Conservation (phyloP, 23 red algal species). For the Chondrus crispus region DNA sequence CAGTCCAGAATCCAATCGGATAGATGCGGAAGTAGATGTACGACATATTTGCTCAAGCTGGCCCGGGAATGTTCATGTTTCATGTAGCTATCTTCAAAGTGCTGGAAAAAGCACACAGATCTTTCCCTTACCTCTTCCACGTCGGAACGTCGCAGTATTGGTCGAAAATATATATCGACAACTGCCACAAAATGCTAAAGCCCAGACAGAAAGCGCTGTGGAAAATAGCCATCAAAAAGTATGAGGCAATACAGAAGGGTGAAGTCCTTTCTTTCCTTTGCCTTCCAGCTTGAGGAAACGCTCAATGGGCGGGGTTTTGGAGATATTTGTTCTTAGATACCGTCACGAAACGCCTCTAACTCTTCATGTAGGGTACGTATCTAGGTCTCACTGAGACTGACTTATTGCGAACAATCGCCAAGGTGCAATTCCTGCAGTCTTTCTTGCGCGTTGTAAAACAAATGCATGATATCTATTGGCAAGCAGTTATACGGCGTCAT, state of each 20-base stretch:
- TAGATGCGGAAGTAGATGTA: background rate
- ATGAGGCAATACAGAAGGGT: background rate
- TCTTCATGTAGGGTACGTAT: background rate
- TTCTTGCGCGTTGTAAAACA: background rate
- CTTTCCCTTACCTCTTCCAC: background rate
- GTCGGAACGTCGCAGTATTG: background rate
- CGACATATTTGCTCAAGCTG: background rate
- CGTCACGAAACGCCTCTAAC: background rate
- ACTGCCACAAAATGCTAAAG: background rate
- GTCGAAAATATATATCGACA: background rate
- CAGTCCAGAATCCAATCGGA: background rate
- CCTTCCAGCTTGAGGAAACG: background rate
- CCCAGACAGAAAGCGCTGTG: background rate
- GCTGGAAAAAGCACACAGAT: background rate
- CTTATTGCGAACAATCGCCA: no score
- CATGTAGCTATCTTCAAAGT: background rate
- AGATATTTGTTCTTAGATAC: background rate
- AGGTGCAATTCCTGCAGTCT: background rate
- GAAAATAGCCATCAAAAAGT: background rate
- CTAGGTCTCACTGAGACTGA: background rate
- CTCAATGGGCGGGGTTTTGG: background rate
- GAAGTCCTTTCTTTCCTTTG: background rate
- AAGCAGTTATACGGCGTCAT: background rate
- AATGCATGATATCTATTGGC: constrained; percentile 7
- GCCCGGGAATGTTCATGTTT: background rate